Conservation (phyloP, 305 asterid genomes). For the Ilex paraguariensis region DNA sequence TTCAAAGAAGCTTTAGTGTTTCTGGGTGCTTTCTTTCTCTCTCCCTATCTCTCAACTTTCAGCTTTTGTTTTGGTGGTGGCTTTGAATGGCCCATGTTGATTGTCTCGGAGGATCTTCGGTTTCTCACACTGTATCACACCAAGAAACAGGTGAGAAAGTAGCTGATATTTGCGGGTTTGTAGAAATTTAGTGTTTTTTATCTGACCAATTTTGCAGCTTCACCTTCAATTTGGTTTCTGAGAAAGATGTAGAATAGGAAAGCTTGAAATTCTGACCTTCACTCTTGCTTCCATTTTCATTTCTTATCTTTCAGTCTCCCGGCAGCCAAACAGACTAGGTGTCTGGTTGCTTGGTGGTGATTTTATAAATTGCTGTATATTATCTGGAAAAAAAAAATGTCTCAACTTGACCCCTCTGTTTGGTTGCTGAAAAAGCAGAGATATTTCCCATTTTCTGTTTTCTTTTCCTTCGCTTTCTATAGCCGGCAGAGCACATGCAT, state of each 20-base stretch:
- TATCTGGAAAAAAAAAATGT: not conserved
- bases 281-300: no score
- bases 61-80: slow-evolving; percentile 1
- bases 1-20: slow-evolving; percentile 26
- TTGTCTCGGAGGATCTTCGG: slow-evolving; percentile 21
- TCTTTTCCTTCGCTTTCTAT: not conserved
- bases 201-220: not conserved
- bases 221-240: not conserved
- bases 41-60: not conserved
- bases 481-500: not conserved
- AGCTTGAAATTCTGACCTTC: not conserved
- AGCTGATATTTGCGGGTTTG: slow-evolving; percentile 15
- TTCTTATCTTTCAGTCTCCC: no score
- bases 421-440: not conserved
- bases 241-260: not conserved
- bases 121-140: slow-evolving; percentile 11
- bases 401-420: not conserved
- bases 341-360: no score
- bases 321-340: no score
- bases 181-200: slow-evolving; percentile 1
- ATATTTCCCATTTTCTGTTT: not conserved
- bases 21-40: slow-evolving; percentile 10
- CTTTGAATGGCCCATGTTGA: slow-evolving; percentile 46
- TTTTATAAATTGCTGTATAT: no score
- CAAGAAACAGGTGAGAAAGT: slow-evolving; percentile 37